These are phyloP conservation scores for Phoma herbarum DNA, from an alignment of 2,329 filamentous ascomycete genomes.

Conservation along the genomic window DNA sequence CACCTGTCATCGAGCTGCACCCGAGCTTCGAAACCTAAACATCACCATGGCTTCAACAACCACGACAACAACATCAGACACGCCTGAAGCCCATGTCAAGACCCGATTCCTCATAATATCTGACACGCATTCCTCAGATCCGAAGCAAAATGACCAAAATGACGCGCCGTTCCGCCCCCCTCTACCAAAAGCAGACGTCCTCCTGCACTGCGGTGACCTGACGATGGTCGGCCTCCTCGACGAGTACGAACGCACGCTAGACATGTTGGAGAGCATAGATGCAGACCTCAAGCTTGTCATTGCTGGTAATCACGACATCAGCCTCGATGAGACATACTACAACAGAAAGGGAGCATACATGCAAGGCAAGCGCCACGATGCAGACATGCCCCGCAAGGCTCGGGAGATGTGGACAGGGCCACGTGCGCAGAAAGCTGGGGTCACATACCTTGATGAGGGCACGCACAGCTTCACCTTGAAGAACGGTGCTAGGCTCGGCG, in stretches of 20 bases:
- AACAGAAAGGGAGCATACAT: slow-evolving; percentile 36
- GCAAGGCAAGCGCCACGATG: slow-evolving; percentile 35
- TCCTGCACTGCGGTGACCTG: slow-evolving; percentile 68
- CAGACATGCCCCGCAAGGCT: slow-evolving; percentile 39
- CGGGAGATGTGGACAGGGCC: slow-evolving; percentile 59
- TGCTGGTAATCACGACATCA: slow-evolving; percentile 70
- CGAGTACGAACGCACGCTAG: slow-evolving; percentile 59
- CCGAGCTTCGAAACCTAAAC: slow-evolving; percentile 5
- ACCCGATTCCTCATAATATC: slow-evolving; percentile 57
- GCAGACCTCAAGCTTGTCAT: slow-evolving; percentile 69
- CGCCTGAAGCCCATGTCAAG: slow-evolving; percentile 30
- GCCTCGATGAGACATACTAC: slow-evolving; percentile 63
- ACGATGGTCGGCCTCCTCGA: slow-evolving; percentile 59
- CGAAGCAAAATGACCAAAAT: slow-evolving; percentile 21
- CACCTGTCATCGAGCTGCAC: slow-evolving; percentile 6
- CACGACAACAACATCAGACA: neutral
- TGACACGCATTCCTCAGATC: slow-evolving; percentile 51
- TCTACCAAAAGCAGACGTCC: slow-evolving; percentile 61
- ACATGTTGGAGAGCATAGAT: slow-evolving; percentile 58
- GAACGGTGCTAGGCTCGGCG: slow-evolving; percentile 60
- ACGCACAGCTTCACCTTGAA: slow-evolving; percentile 56
- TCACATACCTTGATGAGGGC: slow-evolving; percentile 66
- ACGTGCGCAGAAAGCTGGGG: slow-evolving; percentile 56
- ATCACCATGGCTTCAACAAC: slow-evolving; percentile 25
- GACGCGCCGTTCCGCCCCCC: slow-evolving; percentile 47